Conservation (phyloP, 2,329 filamentous ascomycete species). For the Alternaria panax region DNA sequence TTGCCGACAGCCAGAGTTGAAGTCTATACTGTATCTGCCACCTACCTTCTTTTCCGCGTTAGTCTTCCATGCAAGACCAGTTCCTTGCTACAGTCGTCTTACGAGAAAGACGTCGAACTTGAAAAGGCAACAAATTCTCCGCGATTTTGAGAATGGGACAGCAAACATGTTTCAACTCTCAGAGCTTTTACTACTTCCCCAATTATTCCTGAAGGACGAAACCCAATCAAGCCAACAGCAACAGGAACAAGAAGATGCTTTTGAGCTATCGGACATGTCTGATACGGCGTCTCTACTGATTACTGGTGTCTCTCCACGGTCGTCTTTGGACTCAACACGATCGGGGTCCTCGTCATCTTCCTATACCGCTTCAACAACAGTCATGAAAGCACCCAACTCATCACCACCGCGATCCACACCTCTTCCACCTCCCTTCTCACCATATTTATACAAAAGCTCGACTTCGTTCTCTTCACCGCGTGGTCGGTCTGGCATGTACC, state of each 20-base stretch:
- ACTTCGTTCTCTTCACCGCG: conserved; percentile 38
- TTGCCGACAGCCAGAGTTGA: conserved; percentile 1
- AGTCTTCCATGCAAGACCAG: conserved; percentile 13
- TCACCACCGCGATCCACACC: conserved; percentile 37
- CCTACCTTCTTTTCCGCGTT: conserved; percentile 13
- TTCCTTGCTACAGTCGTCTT: conserved; percentile 17
- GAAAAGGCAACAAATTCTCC: conserved; percentile 27
- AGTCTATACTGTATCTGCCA: too few species aligned
- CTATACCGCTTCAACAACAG: conserved; percentile 18
- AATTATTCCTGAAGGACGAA: background rate
- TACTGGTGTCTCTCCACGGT: conserved; percentile 55
- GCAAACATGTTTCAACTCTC: conserved; percentile 10
- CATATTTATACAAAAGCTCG: conserved; percentile 43
- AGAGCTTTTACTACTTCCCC: background rate
- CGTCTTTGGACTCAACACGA: conserved; percentile 51
- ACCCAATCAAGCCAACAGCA: background rate
- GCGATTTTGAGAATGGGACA: background rate
- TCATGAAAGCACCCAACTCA: conserved; percentile 5
- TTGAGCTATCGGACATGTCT: conserved; percentile 25
- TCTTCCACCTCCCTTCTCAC: conserved; percentile 44
- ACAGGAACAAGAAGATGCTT: conserved; percentile 12
- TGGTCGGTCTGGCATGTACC: conserved; percentile 41
- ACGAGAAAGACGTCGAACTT: conserved; percentile 13
- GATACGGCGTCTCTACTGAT: conserved; percentile 30
- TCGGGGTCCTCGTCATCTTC: conserved; percentile 14